Evolutionary conservation across 495 filamentous ascomycete species (phyloP).

Genomic region (Penicillium crystallinum): DNA sequence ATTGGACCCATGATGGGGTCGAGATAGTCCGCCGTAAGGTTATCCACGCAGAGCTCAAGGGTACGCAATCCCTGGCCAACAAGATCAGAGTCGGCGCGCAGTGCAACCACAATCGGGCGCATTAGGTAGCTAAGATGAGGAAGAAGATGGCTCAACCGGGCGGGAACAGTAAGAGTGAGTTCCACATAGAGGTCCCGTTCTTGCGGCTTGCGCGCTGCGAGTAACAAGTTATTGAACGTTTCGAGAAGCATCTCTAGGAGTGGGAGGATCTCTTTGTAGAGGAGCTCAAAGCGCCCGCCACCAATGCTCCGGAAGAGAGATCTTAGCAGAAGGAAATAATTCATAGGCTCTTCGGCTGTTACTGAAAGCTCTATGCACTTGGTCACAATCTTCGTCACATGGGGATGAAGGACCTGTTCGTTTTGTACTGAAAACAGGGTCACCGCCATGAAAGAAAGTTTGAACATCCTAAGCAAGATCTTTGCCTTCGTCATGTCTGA

Average conservation of each 20-base stretch:
- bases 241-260: constrained; percentile 95
- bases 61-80: constrained; percentile 92
- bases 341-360: constrained; percentile 94
- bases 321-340: constrained; percentile 91
- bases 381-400: constrained; percentile 93
- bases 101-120: constrained; percentile 90
- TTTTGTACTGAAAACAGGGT: constrained; percentile 93
- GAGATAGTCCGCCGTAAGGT: constrained; percentile 93
- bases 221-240: constrained; percentile 87
- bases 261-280: constrained; percentile 97
- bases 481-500: constrained; percentile 85
- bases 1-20: constrained; percentile 99
- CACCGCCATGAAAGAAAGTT: constrained; percentile 98
- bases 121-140: constrained; percentile 97
- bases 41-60: constrained; percentile 94
- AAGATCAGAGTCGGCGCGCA: constrained; percentile 85
- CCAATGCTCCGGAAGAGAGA: constrained; percentile 95
- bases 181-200: constrained; percentile 97
- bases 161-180: constrained; percentile 91
- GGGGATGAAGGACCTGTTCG: constrained; percentile 88
- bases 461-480: constrained; percentile 91
- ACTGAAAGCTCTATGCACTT: constrained; percentile 94
- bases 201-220: constrained; percentile 79
- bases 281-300: constrained; percentile 91
- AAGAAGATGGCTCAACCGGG: constrained; percentile 86